These are phyloP conservation scores for Hippophae rhamnoides DNA, from an alignment of 306 rosid species.

Conservation along the genomic window DNA sequence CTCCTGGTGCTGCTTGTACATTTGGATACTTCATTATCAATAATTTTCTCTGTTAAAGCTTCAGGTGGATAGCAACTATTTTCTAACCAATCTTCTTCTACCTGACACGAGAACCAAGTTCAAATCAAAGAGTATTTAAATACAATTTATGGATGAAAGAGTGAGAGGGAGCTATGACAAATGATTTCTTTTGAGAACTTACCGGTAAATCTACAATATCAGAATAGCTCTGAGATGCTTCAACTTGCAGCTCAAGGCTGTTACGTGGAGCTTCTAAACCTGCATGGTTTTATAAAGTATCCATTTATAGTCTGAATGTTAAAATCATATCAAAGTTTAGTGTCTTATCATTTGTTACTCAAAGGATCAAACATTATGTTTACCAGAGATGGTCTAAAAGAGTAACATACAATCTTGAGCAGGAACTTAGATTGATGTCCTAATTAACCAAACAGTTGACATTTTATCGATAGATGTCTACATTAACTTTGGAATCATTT, in stretches of 20 bases:
- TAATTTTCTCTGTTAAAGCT: slow-evolving; percentile 81
- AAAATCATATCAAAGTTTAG: not conserved
- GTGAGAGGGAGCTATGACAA: slow-evolving; percentile 6
- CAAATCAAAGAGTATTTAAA: slow-evolving; percentile 1
- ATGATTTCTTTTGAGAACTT: slow-evolving; percentile 21
- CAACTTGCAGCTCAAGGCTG: slow-evolving; percentile 65
- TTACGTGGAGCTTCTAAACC: slow-evolving; percentile 78
- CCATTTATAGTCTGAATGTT: slow-evolving; percentile 10
- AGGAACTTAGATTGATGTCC: too few relatives aligned
- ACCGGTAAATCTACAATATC: slow-evolving; percentile 46
- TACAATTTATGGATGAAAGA: too few relatives aligned
- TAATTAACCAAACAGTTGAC: too few relatives aligned
- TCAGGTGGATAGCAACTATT: slow-evolving; percentile 36
- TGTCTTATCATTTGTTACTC: not conserved
- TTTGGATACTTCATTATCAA: slow-evolving; percentile 66
- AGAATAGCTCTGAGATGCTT: slow-evolving; percentile 41
- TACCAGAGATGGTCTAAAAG: too few relatives aligned
- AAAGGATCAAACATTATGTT: not conserved
- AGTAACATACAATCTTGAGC: too few relatives aligned
- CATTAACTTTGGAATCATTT: too few relatives aligned
- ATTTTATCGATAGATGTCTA: too few relatives aligned
- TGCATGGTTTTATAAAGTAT: slow-evolving; percentile 27
- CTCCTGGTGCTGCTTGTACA: slow-evolving; percentile 41
- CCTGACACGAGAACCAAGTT: slow-evolving; percentile 38
- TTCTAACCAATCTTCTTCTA: slow-evolving; percentile 47